phyloP scores from a whole-genome alignment of 108 stramenopile genomes.

The Pseudonitzschia pungens region DNA sequence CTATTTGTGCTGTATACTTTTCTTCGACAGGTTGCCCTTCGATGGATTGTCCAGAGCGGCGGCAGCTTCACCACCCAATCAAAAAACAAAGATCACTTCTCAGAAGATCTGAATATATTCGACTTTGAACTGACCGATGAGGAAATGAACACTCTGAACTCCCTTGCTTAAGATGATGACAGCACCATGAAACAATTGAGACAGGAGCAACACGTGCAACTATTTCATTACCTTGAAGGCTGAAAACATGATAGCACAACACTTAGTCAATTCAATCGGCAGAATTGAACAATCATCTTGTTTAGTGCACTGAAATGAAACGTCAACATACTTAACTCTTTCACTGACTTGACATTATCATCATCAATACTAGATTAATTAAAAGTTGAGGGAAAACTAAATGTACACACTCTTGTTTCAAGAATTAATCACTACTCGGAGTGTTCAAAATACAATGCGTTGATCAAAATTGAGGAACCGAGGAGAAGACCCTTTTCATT shows the following conservation, averaged over 20 bases:
- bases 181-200: not conserved
- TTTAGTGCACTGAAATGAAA: no score
- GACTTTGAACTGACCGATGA: slow-evolving; percentile 67
- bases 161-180: slow-evolving; percentile 26
- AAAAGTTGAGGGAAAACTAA: no score
- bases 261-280: no score
- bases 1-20: not conserved
- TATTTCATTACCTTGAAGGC: not conserved
- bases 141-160: slow-evolving; percentile 52
- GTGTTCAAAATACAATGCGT: slow-evolving; percentile 66
- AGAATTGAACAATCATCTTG: no score
- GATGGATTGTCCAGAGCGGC: slow-evolving; percentile 77
- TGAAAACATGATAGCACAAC: no score
- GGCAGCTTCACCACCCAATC: slow-evolving; percentile 65
- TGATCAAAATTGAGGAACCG: slow-evolving; percentile 66
- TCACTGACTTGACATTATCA: no score
- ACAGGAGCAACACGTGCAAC: not conserved
- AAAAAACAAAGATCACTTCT: slow-evolving; percentile 60
- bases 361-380: not conserved
- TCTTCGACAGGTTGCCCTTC: slow-evolving; percentile 55
- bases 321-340: no score
- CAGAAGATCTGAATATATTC: slow-evolving; percentile 73
- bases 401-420: not conserved
- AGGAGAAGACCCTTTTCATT: slow-evolving; percentile 64
- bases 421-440: slow-evolving; percentile 23